Evolutionary conservation across 2,329 filamentous ascomycete genomes (phyloP).

Genomic region (Cercospora janseana): DNA sequence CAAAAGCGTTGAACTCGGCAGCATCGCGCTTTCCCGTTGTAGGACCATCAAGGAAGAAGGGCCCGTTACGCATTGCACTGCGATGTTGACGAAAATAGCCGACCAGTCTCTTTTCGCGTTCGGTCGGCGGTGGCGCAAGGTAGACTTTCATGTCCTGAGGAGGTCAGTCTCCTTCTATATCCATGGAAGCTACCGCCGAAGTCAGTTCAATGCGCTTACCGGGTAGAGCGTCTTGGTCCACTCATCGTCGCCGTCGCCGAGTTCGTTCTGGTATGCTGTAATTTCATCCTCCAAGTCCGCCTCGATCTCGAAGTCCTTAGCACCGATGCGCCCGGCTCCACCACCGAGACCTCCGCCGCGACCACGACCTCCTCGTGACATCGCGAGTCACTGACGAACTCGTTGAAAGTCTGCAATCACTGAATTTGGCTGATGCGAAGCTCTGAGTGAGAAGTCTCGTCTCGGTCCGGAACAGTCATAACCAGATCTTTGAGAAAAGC

Average conservation of each 20-base stretch:
- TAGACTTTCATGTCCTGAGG: constrained; percentile 14
- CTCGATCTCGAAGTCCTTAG: constrained; percentile 26
- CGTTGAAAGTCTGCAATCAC: background rate
- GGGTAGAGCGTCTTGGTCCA: constrained; percentile 25
- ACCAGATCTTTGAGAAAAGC: too few relatives aligned
- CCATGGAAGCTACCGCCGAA: background rate
- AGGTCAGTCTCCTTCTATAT: background rate
- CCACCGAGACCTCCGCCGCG: constrained; percentile 19
- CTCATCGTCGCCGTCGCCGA: constrained; percentile 21
- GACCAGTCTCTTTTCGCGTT: constrained; percentile 18
- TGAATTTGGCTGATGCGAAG: background rate
- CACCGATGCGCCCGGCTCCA: constrained; percentile 13
- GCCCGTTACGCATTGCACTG: constrained; percentile 21
- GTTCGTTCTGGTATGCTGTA: constrained; percentile 15
- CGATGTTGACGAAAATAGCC: constrained; percentile 18
- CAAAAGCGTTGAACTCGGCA: constrained; percentile 56
- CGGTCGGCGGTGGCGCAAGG: constrained; percentile 18
- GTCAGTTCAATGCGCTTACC: constrained; percentile 10
- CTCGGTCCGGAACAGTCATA: background rate
- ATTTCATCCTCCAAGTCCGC: constrained; percentile 26
- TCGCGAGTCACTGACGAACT: constrained; percentile 4
- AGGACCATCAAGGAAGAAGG: constrained; percentile 26
- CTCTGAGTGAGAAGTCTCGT: background rate
- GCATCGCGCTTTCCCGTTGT: constrained; percentile 50
- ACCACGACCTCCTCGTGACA: constrained; percentile 22